phyloP scores from a whole-genome alignment of 495 filamentous ascomycete species.

The Bathelium albidoporum region DNA sequence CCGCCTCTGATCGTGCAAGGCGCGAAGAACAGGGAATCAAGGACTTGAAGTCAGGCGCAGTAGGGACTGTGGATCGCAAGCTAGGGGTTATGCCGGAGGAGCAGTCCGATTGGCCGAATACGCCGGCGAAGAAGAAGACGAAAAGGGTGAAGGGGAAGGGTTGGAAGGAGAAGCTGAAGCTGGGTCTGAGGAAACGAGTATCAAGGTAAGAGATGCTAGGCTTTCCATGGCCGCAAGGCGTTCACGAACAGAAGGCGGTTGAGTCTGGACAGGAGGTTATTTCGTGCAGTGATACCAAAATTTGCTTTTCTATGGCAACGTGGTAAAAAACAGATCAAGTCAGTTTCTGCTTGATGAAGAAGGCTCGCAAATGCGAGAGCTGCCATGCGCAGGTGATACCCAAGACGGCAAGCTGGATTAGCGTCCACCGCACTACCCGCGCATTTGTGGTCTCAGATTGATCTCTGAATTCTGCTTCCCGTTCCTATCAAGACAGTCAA shows the following conservation, averaged over 20 bases:
- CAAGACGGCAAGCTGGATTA: slow-evolving; percentile 81
- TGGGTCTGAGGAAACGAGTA: neutral
- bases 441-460: slow-evolving; percentile 90
- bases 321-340: slow-evolving; percentile 40
- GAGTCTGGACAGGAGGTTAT: neutral
- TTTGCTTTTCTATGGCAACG: slow-evolving; percentile 11
- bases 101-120: neutral
- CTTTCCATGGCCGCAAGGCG: neutral
- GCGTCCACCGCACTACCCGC: slow-evolving; percentile 85
- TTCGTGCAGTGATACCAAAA: neutral
- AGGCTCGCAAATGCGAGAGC: slow-evolving; percentile 82
- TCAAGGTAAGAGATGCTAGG: neutral
- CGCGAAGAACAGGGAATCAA: neutral
- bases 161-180: neutral
- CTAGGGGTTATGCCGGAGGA: neutral
- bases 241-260: neutral
- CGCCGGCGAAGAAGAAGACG: neutral
- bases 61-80: neutral
- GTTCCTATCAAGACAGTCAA: slow-evolving; percentile 51
- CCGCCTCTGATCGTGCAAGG: neutral
- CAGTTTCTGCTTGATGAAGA: slow-evolving; percentile 99
- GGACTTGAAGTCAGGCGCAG: neutral
- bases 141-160: neutral
- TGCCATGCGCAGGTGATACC: slow-evolving; percentile 95
- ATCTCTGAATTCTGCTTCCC: slow-evolving; percentile 95